Conservation (phyloP, 257 asterid genomes). For the Rhazya stricta region DNA sequence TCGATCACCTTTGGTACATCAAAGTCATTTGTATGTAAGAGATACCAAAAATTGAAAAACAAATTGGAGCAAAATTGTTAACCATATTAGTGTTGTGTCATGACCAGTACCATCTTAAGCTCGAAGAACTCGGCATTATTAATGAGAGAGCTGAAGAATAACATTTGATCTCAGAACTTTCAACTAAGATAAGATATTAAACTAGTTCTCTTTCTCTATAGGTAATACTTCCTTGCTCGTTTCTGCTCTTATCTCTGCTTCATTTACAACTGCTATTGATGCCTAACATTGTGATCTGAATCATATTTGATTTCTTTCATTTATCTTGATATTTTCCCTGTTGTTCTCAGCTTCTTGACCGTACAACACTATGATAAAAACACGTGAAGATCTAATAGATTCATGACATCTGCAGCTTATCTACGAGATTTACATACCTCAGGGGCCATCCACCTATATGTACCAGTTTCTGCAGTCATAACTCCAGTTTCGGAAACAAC, state of each 20-base stretch:
- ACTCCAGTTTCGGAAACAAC: conserved; percentile 84
- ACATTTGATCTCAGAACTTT: not conserved
- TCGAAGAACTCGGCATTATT: not conserved
- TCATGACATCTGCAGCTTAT: conserved; percentile 2
- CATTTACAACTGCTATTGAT: not conserved
- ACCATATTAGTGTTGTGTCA: not conserved
- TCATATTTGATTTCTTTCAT: not conserved
- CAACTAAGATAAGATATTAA: not conserved
- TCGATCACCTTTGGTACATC: conserved; percentile 38
- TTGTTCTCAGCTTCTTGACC: not conserved
- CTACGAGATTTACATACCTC: conserved; percentile 49
- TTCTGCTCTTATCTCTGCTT: not conserved
- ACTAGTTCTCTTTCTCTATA: not conserved
- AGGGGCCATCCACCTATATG: conserved; percentile 99
- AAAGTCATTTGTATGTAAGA: not conserved
- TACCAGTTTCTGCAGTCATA: conserved; percentile 99
- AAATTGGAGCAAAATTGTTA: not conserved
- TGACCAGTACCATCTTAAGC: not conserved
- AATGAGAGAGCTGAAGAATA: not conserved
- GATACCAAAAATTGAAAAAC: not conserved
- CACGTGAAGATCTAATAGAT: not conserved
- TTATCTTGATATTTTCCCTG: not conserved
- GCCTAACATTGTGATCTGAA: not conserved
- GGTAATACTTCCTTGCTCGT: not conserved
- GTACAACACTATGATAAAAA: not conserved